These are phyloP conservation scores for Theileria equi DNA, from an alignment of 169 alveolate genomes.

Conservation along the genomic window DNA sequence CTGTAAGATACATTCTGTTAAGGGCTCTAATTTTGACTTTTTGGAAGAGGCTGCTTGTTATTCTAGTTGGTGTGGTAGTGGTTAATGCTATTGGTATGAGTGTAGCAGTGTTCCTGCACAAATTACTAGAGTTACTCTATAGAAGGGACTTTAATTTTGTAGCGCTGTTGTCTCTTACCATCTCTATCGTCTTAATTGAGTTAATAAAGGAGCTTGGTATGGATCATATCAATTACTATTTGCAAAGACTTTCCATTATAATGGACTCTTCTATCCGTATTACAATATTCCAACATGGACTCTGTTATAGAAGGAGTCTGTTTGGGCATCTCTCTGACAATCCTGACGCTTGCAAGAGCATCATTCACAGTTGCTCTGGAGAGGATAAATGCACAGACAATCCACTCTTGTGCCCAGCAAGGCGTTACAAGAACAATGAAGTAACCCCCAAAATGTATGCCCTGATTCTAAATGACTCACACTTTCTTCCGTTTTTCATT, in stretches of 20 bases:
- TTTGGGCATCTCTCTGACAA: not conserved
- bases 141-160: not conserved
- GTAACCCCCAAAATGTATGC: slow-evolving; percentile 24
- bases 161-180: not conserved
- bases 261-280: slow-evolving; percentile 28
- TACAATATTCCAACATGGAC: slow-evolving; percentile 41
- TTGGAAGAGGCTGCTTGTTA: slow-evolving; percentile 2
- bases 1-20: not conserved
- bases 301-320: slow-evolving; percentile 33
- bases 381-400: slow-evolving; percentile 8
- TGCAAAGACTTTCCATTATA: not conserved
- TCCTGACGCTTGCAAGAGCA: not conserved
- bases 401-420: slow-evolving; percentile 51
- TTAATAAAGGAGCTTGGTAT: slow-evolving; percentile 1
- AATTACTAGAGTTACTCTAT: not conserved
- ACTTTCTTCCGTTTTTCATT: not conserved
- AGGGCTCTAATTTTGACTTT: slow-evolving; percentile 28
- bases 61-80: slow-evolving; percentile 6
- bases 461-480: slow-evolving; percentile 11
- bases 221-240: slow-evolving; percentile 32
- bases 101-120: slow-evolving; percentile 1
- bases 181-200: slow-evolving; percentile 13
- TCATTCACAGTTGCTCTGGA: not conserved
- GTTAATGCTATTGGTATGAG: slow-evolving; percentile 16
- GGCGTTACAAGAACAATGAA: slow-evolving; percentile 38